Evolutionary conservation across 1,284 basidiomycete genomes (phyloP).

Genomic region (Ustilago tritici): DNA sequence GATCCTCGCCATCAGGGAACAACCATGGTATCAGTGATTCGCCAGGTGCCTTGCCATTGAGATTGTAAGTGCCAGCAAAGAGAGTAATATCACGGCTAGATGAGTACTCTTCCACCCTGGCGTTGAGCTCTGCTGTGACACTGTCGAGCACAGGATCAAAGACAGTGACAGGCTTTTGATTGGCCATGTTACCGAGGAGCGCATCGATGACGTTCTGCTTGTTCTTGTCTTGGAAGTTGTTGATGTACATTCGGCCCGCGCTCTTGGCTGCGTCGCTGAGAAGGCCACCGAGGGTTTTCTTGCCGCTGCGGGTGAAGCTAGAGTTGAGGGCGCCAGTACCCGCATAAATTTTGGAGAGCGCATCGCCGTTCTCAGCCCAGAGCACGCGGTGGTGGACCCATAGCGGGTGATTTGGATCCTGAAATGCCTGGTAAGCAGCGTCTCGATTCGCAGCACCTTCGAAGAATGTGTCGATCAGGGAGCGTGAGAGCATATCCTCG

Average conservation of each 20-base stretch:
- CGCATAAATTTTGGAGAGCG: slow-evolving; percentile 82
- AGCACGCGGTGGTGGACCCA: slow-evolving; percentile 90
- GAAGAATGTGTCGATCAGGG: slow-evolving; percentile 56
- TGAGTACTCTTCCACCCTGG: slow-evolving; percentile 84
- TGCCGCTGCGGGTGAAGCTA: slow-evolving; percentile 91
- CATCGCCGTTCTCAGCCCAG: slow-evolving; percentile 78
- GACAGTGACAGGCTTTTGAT: slow-evolving; percentile 87
- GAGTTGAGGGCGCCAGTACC: slow-evolving; percentile 97
- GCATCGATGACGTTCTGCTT: slow-evolving; percentile 96
- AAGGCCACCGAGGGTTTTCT: slow-evolving; percentile 76
- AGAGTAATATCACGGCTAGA: slow-evolving; percentile 79
- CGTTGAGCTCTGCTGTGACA: slow-evolving; percentile 74
- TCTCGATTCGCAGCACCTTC: slow-evolving; percentile 39
- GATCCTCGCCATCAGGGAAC: slow-evolving; percentile 74
- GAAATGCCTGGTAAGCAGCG: slow-evolving; percentile 35
- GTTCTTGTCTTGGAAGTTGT: slow-evolving; percentile 95
- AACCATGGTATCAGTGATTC: slow-evolving; percentile 91
- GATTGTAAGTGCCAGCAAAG: slow-evolving; percentile 93
- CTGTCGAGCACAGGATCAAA: slow-evolving; percentile 94
- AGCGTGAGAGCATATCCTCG: slow-evolving; percentile 75
- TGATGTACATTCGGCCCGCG: slow-evolving; percentile 82
- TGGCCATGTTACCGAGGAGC: slow-evolving; percentile 91
- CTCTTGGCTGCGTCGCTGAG: slow-evolving; percentile 97
- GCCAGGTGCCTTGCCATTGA: slow-evolving; percentile 85
- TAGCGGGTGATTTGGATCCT: slow-evolving; percentile 71